Evolutionary conservation across 768 basidiomycete genomes (phyloP).

Genomic region (Hemileccinum impolitum): DNA sequence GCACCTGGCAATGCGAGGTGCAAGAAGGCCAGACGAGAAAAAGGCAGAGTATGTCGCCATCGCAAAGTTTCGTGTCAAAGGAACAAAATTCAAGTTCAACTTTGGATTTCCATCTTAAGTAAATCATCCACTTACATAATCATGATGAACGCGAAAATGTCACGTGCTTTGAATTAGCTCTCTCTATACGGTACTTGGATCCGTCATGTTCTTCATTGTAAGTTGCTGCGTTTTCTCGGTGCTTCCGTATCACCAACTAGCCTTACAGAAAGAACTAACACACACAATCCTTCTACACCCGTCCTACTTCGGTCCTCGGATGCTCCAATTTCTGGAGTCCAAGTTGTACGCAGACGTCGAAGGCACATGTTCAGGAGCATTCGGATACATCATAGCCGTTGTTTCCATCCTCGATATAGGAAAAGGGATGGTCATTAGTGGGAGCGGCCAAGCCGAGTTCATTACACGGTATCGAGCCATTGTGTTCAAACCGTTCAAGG

Average conservation of each 20-base stretch:
- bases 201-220: constrained; percentile 69
- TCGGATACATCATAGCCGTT: constrained; percentile 92
- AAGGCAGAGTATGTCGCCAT: constrained; percentile 58
- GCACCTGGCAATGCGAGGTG: constrained; percentile 36
- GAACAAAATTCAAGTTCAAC: constrained; percentile 18
- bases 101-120: constrained; percentile 12
- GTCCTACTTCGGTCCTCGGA: constrained; percentile 95
- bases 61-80: constrained; percentile 14
- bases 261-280: constrained; percentile 84
- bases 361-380: constrained; percentile 93
- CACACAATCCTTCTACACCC: constrained; percentile 97
- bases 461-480: constrained; percentile 92
- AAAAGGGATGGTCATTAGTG: constrained; percentile 86
- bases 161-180: constrained; percentile 9
- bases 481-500: constrained; percentile 99
- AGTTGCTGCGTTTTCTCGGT: constrained; percentile 27
- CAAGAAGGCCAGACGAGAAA: constrained; percentile 69
- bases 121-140: constrained; percentile 16
- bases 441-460: constrained; percentile 95
- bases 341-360: constrained; percentile 96
- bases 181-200: too few relatives aligned
- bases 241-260: constrained; percentile 4
- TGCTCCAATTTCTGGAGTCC: constrained; percentile 88
- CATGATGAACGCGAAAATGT: neutral
- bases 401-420: constrained; percentile 89